Base-by-base conservation (phyloP, 768 basidiomycete genomes). In the Tephrocybe rancida region DNA sequence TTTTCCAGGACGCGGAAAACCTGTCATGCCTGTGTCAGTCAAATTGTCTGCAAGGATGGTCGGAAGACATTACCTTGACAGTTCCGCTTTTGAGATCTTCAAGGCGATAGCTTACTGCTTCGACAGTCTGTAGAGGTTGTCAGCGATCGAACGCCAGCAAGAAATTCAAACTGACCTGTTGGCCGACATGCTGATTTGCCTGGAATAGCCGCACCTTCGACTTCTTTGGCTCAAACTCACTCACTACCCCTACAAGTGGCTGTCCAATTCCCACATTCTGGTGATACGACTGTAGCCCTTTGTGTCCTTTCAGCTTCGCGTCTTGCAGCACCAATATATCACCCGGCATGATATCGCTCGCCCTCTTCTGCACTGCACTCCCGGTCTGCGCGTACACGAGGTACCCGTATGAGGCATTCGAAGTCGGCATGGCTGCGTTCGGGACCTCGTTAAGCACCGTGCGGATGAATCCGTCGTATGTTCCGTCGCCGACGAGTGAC, bases 41-140 rank as follows among this genome's bases (percentile, higher is more conserved):
- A 49, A 57, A n/a, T n/a, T 24, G 13, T 0, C 3, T 25, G 22
- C 19, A 11, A 1, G 13, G 7, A 7, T 49, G 16, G 44, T 61
- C 67, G 59, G 52, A 14, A 21, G 18, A 29, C 52, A 66, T 54
- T 54, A 92, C 92, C 82, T 91, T 88, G 38, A 93, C 81, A 22
- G 75, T 71, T 10, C 94, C 94, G 62, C 85, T 90, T 74, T 95
- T 95, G 62, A 95, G 66, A 74, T 95, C 94, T 37, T 95, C 92
- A 67, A 94, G 71, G 50, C 90, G 81, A 73, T 95, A 96, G 62
- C 88, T 94, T n/a, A 83, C 86, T 45, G 76, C 78, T 63, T 93
- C 92, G 26, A 93, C 86, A 57, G 75, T 77, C 73, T 77, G 56
- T n/a, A 2, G 57, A 42, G 1, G 22, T 42, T 39, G 29, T 8